These are phyloP conservation scores for Escovopsis sp. DNA, from an alignment of 2,329 filamentous ascomycete genomes.

Conservation along the genomic window DNA sequence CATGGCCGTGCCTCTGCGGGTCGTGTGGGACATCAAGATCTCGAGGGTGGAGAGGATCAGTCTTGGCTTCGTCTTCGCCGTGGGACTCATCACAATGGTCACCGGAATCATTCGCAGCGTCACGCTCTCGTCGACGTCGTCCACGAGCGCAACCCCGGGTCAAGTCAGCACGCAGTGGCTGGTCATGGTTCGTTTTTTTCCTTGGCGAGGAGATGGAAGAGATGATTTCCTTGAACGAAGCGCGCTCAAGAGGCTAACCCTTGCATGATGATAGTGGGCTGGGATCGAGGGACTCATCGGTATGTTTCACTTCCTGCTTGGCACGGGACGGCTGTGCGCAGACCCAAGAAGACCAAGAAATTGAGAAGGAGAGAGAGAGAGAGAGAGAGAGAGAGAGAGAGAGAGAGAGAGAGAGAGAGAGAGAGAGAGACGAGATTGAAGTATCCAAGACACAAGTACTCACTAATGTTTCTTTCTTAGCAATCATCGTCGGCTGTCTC, in stretches of 20 bases:
- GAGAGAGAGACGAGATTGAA: too few species aligned
- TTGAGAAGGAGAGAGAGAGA: too few species aligned
- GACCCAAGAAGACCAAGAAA: not conserved
- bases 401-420: too few species aligned
- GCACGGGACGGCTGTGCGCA: not conserved
- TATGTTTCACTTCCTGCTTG: slow-evolving; percentile 1
- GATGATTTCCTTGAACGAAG: too few species aligned
- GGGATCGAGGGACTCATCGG: slow-evolving; percentile 9
- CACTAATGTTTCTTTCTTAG: not conserved
- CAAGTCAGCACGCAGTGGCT: slow-evolving; percentile 11
- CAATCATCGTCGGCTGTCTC: slow-evolving; percentile 9
- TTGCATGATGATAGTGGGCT: slow-evolving; percentile 5
- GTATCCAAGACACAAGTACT: too few species aligned
- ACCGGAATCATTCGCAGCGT: slow-evolving; percentile 10
- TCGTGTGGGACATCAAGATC: slow-evolving; percentile 8
- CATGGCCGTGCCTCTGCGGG: slow-evolving; percentile 9
- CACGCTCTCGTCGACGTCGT: slow-evolving; percentile 4
- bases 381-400: too few species aligned
- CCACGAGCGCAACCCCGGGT: not conserved
- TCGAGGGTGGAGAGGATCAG: slow-evolving; percentile 8
- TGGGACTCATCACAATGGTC: slow-evolving; percentile 9
- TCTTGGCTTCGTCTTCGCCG: slow-evolving; percentile 7
- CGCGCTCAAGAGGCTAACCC: too few species aligned
- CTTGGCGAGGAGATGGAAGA: too few species aligned
- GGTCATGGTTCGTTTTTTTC: slow-evolving; percentile 6